Conservation (phyloP, 768 basidiomycete species). For the Brasilioporus rufonigricans region DNA sequence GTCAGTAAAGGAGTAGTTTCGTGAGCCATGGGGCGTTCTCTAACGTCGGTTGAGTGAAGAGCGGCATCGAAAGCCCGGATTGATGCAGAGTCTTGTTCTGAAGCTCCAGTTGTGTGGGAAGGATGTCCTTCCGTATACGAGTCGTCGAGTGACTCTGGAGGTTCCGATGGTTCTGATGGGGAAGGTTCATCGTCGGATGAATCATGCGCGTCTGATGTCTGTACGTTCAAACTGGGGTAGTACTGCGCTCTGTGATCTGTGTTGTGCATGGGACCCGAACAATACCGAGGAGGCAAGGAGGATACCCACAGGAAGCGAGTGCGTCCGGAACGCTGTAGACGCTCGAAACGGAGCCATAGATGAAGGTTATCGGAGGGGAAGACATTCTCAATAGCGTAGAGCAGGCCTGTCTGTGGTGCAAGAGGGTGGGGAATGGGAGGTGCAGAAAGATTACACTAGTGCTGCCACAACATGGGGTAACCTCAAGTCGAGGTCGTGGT, state of each 20-base stretch:
- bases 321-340: slow-evolving; percentile 50
- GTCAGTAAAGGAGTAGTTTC: slow-evolving; percentile 42
- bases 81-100: not conserved
- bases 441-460: not conserved
- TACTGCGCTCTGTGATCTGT: slow-evolving; percentile 69
- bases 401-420: not conserved
- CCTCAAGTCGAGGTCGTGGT: not conserved
- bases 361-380: slow-evolving; percentile 43
- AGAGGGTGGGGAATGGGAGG: not conserved
- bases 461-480: not conserved
- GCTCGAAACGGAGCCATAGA: slow-evolving; percentile 48
- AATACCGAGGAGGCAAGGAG: not conserved
- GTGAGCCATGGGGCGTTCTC: not conserved
- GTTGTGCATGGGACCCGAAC: slow-evolving; percentile 6
- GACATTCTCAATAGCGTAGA: slow-evolving; percentile 36
- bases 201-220: slow-evolving; percentile 44
- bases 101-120: not conserved
- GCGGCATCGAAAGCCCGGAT: slow-evolving; percentile 17
- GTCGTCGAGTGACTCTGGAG: not conserved
- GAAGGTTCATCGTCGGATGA: slow-evolving; percentile 35
- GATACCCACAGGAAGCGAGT: slow-evolving; percentile 55
- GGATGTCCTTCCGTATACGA: slow-evolving; percentile 9
- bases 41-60: slow-evolving; percentile 21
- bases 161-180: slow-evolving; percentile 2
- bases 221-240: slow-evolving; percentile 58